Evolutionary conservation across 495 filamentous ascomycete genomes (phyloP), one percentile per base, ranked within the genome.

Genomic region (Penicillium odoratum): DNA sequence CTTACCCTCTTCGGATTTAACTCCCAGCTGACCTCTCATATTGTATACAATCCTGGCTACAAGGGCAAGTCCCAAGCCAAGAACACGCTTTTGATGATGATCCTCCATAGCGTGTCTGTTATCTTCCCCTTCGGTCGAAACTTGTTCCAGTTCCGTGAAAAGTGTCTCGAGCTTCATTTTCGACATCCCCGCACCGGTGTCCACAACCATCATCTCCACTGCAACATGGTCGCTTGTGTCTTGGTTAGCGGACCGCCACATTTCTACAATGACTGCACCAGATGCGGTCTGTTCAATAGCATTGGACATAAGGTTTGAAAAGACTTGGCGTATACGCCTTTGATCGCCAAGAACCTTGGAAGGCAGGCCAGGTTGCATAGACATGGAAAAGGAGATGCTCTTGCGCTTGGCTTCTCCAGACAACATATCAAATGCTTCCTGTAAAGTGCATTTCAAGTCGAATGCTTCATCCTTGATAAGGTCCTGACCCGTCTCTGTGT

Each of bases 101-200:
- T 18, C 8, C 10, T 36, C 38, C 1, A 43, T 46, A 1, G 48
- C 16, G 11, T 26, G 18, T 7, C 55, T 59, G 29, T 60, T 26
- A 10, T 48, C 30, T 5, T 55, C 69, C 0, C 56, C 42, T 7
- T 81, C 78, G 34, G 76, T 81, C 13, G 87, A 86, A 0, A 96
- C 89, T 69, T 97, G 91, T 67, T 98, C 93, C 0, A 98, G 78
- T 46, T 96, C 91, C 51, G 86, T 79, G 68, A 97, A 98, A 1
- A 98, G 75, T 2, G 79, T 75, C 58, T 96, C 91, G 1, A 96
- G 72, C 57, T 88, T 87, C 21, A 80, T 71, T 8, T 84, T 71
- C 3, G 78, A 84, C 83, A 98, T 96, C 16, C 93, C 93, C 30
- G 73, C 69, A 0, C 93, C 93, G 0, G 91, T 91, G 58, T 98